Evolutionary conservation across 305 asterid species (phyloP).

Genomic region (Nicotiana rustica): DNA sequence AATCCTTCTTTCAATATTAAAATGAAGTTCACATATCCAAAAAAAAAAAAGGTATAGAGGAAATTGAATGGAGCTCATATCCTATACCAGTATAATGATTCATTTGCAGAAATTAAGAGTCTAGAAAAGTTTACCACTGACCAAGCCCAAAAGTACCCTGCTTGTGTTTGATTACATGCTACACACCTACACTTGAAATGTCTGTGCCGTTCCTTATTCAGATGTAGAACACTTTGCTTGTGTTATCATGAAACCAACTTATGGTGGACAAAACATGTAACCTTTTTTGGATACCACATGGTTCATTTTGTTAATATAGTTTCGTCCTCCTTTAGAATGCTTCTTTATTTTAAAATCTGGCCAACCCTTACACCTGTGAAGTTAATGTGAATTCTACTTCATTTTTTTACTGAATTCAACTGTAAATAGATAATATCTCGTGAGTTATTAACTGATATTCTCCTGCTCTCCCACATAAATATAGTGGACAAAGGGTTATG

Average conservation of each 20-base stretch:
- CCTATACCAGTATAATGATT: not conserved
- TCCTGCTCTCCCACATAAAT: slow-evolving; percentile 45
- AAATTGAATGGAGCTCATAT: slow-evolving; percentile 1
- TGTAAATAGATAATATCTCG: not conserved
- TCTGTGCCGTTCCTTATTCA: not conserved
- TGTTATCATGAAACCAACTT: slow-evolving; percentile 11
- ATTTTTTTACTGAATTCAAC: not conserved
- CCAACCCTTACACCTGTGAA: not conserved
- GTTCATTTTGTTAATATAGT: not conserved
- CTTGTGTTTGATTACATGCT: not conserved
- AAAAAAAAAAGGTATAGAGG: not conserved
- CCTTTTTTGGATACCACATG: slow-evolving; percentile 3
- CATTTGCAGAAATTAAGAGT: not conserved
- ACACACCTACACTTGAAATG: not conserved
- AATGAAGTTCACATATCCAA: not conserved
- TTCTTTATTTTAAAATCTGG: not conserved
- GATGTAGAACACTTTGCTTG: slow-evolving; percentile 25
- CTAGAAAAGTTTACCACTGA: not conserved
- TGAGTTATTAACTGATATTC: slow-evolving; percentile 19
- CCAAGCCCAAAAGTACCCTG: not conserved
- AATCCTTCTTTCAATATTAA: not conserved
- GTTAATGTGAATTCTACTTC: not conserved
- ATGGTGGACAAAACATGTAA: not conserved
- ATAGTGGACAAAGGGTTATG: slow-evolving; percentile 89
- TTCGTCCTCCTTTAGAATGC: slow-evolving; percentile 1